These are phyloP conservation scores for Gorgonomyces haynaldii DNA, from an alignment of 192 early-diverging fungal genomes.

Conservation along the genomic window DNA sequence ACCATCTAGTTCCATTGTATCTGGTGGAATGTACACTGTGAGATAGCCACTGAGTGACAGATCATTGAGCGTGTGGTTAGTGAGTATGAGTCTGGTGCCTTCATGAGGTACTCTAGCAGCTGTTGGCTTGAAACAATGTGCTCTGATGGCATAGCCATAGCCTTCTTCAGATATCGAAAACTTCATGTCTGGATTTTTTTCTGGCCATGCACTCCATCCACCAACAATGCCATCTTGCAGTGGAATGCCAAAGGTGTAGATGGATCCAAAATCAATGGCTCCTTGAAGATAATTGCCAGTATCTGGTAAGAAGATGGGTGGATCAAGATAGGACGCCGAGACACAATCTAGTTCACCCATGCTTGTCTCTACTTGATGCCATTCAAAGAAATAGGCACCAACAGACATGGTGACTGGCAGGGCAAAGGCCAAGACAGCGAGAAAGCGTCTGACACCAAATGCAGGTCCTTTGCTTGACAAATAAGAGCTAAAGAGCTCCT, in stretches of 20 bases:
- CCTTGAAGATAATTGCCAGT: conserved; percentile 4
- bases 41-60: not conserved
- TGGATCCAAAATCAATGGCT: not conserved
- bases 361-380: not conserved
- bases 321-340: conserved; percentile 1
- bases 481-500: too few relatives aligned
- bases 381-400: conserved; percentile 1
- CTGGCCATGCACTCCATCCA: conserved; percentile 7
- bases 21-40: not conserved
- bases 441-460: not conserved
- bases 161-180: conserved; percentile 1
- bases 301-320: not conserved
- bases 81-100: not conserved
- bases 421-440: not conserved
- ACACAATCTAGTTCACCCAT: not conserved
- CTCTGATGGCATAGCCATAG: not conserved
- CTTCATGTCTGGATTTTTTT: conserved; percentile 1
- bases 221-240: conserved; percentile 1
- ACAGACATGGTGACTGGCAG: not conserved
- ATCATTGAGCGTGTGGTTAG: not conserved
- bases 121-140: not conserved
- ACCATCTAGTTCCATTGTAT: not conserved
- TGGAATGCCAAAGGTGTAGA: conserved; percentile 5
- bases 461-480: not conserved
- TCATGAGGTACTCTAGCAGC: not conserved